These are phyloP conservation scores for Mediolabrus comicus DNA, from an alignment of 108 stramenopile genomes.

Conservation along the genomic window DNA sequence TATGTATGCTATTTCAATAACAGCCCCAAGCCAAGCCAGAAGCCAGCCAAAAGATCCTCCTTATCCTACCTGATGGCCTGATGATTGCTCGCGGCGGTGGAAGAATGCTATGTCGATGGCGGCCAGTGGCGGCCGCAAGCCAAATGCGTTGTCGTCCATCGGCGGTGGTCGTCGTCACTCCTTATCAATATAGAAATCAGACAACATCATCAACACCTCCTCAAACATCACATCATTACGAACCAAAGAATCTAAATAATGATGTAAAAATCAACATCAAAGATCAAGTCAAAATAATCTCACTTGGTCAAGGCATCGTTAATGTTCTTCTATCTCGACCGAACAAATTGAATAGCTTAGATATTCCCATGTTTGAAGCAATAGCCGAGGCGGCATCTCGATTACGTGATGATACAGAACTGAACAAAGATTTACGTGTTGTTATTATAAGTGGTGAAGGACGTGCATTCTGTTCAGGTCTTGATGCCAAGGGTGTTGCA, in stretches of 20 bases:
- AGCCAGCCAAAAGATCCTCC: no score
- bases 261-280: conserved; percentile 1
- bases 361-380: conserved; percentile 82
- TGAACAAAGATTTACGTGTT: conserved; percentile 43
- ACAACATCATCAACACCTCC: neutral
- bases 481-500: conserved; percentile 72
- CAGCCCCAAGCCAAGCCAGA: no score
- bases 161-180: no score
- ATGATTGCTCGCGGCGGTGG: no score
- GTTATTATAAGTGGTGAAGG: conserved; percentile 80
- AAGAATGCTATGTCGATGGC: no score
- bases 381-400: conserved; percentile 59
- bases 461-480: conserved; percentile 81
- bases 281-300: conserved; percentile 31
- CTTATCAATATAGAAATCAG: no score
- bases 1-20: no score
- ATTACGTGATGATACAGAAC: conserved; percentile 41
- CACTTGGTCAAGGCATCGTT: conserved; percentile 35
- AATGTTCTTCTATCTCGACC: conserved; percentile 74
- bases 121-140: no score
- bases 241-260: neutral
- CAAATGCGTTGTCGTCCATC: no score
- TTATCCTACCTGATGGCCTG: no score
- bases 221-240: neutral
- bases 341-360: conserved; percentile 73